Base-by-base conservation (phyloP, 2,329 filamentous ascomycete species). In the Aspergillus sp. region DNA sequence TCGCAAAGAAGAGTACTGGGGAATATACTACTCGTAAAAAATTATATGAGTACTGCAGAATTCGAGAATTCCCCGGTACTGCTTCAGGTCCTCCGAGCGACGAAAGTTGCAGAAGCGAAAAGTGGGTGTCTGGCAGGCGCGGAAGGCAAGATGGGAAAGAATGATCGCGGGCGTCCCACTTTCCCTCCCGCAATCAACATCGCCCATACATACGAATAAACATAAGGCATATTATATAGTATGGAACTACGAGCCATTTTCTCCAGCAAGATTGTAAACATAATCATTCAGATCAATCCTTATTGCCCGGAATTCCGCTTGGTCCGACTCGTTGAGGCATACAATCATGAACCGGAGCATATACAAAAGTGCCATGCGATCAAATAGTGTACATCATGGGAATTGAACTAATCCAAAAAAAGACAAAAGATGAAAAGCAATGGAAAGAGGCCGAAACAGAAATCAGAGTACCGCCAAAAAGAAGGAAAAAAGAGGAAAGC, bases 301-400 rank as follows among this genome's bases (percentile, higher is more conserved):
- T 10, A 30, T 30, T 15, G 23, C 15, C 8, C 25, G 10, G 11
- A 17, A 13, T 25, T 23, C 27, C 44, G 19, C 19, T 23, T 44
- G 32, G 39, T 42, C 39, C n/a, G 25, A 17, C 39, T n/a, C 39
- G 39, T 42, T 8, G 39, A 42, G 39, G 39, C 17, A 42, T 42
- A 19, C 52, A 23, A 23, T 41, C 51, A 39, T 41, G 8, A 25
- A 19, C 53, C 19, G 41, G 41, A 47, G 54, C 58, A 58, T 57
- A 53, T 39, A 57, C 55, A 57, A 32, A 54, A 56, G 57, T 61
- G 52, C 51, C 54, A 57, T 51, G 47, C 57, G 60, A 54, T 57
- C 36, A 62, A 58, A 63, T 57, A 63, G 58, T 66, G 64, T 61
- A 64, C 50, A 57, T 63, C 48, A 55, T 54, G 42, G 59, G 30